These are phyloP conservation scores for Zanthoxylum bungeanum DNA, from an alignment of 345 rosid genomes.

Conservation along the genomic window DNA sequence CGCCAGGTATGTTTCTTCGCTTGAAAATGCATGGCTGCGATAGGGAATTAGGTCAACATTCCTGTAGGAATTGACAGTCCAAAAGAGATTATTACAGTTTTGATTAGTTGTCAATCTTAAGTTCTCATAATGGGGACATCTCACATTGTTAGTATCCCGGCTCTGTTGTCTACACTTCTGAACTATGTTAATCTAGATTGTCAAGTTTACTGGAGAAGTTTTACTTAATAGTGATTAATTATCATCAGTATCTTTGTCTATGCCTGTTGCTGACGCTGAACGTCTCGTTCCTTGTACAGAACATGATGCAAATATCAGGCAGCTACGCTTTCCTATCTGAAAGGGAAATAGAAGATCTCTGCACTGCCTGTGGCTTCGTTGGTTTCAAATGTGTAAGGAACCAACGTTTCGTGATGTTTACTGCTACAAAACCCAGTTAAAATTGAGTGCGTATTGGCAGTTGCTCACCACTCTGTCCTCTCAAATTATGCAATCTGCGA, in stretches of 20 bases:
- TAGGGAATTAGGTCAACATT: neutral
- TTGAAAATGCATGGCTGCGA: conserved; percentile 11
- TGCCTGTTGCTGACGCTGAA: neutral
- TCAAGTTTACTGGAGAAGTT: neutral
- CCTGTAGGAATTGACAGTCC: neutral
- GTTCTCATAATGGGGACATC: neutral
- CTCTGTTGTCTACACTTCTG: neutral
- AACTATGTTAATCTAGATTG: neutral
- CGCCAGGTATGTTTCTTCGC: conserved; percentile 46
- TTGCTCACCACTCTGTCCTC: neutral
- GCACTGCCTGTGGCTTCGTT: conserved; percentile 72
- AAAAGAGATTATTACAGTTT: neutral
- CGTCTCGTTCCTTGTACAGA: conserved; percentile 33
- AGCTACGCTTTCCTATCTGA: conserved; percentile 49
- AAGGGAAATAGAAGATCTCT: conserved; percentile 76
- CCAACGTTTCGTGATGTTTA: conserved; percentile 61
- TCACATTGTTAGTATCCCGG: too few relatives aligned
- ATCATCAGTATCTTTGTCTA: neutral
- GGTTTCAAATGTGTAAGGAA: conserved; percentile 56
- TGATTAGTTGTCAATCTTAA: neutral
- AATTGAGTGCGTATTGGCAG: neutral
- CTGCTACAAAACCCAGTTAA: conserved; percentile 67
- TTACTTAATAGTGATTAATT: neutral
- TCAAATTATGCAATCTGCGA: neutral
- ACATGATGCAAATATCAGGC: conserved; percentile 45